Conservation (phyloP, 2,329 filamentous ascomycete genomes). For the Pseudohalonectria lignicola region DNA sequence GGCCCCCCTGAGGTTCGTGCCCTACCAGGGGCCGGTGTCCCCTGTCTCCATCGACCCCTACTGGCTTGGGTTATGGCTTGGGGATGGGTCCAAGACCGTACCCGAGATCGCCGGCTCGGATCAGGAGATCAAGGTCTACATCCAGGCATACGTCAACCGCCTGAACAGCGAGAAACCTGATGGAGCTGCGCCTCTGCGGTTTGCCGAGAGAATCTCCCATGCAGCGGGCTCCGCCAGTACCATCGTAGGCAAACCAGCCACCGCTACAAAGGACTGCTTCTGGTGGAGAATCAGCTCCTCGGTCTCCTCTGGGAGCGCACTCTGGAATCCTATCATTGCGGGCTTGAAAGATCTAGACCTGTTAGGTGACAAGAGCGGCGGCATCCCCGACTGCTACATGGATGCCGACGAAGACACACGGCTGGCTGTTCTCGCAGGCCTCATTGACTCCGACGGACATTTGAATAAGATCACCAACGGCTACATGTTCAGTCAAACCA, state of each 20-base stretch:
- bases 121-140: background rate
- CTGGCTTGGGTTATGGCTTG: conserved; percentile 1
- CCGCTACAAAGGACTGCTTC: background rate
- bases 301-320: background rate
- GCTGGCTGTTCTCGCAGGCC: conserved; percentile 1
- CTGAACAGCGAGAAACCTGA: background rate
- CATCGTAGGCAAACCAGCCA: background rate
- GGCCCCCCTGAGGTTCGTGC: background rate
- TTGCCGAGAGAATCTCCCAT: background rate
- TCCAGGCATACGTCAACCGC: background rate
- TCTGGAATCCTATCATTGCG: background rate
- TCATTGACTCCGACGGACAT: background rate
- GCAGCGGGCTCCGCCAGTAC: too few species aligned
- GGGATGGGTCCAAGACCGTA: background rate
- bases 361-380: background rate
- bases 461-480: background rate
- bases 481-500: background rate
- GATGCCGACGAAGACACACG: background rate
- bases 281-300: background rate
- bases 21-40: background rate
- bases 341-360: background rate
- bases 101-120: background rate
- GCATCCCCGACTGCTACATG: conserved; percentile 1
- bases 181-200: background rate
- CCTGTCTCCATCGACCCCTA: conserved; percentile 1